Conservation (phyloP, 192 early-diverging fungal species). For the Thamnidium elegans region DNA sequence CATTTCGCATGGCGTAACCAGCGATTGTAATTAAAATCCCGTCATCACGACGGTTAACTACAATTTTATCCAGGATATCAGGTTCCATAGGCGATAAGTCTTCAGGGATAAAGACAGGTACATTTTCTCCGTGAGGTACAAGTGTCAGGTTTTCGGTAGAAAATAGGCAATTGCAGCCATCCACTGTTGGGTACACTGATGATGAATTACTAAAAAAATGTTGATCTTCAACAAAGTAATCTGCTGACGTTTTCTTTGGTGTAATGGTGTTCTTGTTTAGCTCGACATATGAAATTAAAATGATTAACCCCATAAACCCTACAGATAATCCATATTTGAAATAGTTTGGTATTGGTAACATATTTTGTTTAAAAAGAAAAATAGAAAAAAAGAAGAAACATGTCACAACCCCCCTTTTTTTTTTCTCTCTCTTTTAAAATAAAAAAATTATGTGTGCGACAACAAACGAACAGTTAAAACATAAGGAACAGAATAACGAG, state of each 20-base stretch:
- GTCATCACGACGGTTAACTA: conserved; percentile 12
- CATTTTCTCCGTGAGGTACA: conserved; percentile 1
- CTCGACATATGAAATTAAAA: too few relatives aligned
- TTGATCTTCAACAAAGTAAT: not conserved
- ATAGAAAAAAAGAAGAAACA: too few relatives aligned
- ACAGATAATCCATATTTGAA: too few relatives aligned
- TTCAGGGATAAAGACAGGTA: conserved; percentile 22
- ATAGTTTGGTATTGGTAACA: too few relatives aligned
- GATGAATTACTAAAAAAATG: too few relatives aligned
- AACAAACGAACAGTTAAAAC: not conserved
- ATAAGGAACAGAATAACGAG: not conserved
- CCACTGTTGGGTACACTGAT: not conserved
- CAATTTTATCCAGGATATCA: conserved; percentile 16
- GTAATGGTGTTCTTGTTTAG: too few relatives aligned
- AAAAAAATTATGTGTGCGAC: too few relatives aligned
- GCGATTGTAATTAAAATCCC: conserved; percentile 24
- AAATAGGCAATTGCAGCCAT: not conserved
- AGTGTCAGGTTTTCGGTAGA: not conserved
- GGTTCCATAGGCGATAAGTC: conserved; percentile 1
- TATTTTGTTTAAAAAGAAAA: too few relatives aligned
- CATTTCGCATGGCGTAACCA: conserved; percentile 29
- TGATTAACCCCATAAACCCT: too few relatives aligned
- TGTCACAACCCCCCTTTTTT: too few relatives aligned
- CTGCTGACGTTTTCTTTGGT: conserved; percentile 1
- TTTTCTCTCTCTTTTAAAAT: too few relatives aligned